These are phyloP conservation scores for Punica granatum DNA, from an alignment of 345 rosid genomes.

Conservation along the genomic window DNA sequence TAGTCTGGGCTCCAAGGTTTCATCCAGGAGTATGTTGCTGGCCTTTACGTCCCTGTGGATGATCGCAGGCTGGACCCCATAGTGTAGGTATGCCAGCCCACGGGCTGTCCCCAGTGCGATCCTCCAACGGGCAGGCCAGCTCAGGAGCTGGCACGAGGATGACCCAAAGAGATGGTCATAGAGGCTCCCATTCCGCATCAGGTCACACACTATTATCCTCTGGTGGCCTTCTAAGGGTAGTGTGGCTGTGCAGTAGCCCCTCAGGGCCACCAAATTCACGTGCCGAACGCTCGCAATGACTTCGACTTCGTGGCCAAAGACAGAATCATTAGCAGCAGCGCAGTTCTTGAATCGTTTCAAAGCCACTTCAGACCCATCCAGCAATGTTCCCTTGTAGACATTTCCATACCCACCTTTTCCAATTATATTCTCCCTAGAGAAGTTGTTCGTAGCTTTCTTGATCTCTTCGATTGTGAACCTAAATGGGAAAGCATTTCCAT, in stretches of 20 bases:
- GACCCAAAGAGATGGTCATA: slow-evolving; percentile 65
- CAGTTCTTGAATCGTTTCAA: slow-evolving; percentile 87
- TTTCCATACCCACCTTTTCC: slow-evolving; percentile 88
- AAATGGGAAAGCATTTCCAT: slow-evolving; percentile 45
- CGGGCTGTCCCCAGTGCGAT: slow-evolving; percentile 81
- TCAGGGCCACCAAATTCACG: slow-evolving; percentile 68
- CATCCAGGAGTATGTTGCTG: slow-evolving; percentile 79
- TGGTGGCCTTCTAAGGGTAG: slow-evolving; percentile 68
- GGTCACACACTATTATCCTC: slow-evolving; percentile 80
- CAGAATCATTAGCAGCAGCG: slow-evolving; percentile 48
- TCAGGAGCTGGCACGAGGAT: slow-evolving; percentile 29
- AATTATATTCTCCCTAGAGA: slow-evolving; percentile 57
- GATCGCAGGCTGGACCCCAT: slow-evolving; percentile 62
- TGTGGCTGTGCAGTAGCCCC: slow-evolving; percentile 76
- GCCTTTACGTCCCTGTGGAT: slow-evolving; percentile 81
- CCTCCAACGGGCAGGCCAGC: slow-evolving; percentile 46
- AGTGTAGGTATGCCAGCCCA: slow-evolving; percentile 75
- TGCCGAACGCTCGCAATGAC: slow-evolving; percentile 82
- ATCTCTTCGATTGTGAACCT: slow-evolving; percentile 70
- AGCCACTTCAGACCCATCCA: slow-evolving; percentile 70
- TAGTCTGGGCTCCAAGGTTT: slow-evolving; percentile 61
- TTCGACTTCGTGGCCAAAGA: slow-evolving; percentile 70
- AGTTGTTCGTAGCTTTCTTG: slow-evolving; percentile 62
- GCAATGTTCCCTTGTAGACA: slow-evolving; percentile 62
- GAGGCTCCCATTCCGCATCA: slow-evolving; percentile 64